These are phyloP conservation scores for Anthostomella pinea DNA, from an alignment of 2,329 filamentous ascomycete species.

Conservation along the genomic window DNA sequence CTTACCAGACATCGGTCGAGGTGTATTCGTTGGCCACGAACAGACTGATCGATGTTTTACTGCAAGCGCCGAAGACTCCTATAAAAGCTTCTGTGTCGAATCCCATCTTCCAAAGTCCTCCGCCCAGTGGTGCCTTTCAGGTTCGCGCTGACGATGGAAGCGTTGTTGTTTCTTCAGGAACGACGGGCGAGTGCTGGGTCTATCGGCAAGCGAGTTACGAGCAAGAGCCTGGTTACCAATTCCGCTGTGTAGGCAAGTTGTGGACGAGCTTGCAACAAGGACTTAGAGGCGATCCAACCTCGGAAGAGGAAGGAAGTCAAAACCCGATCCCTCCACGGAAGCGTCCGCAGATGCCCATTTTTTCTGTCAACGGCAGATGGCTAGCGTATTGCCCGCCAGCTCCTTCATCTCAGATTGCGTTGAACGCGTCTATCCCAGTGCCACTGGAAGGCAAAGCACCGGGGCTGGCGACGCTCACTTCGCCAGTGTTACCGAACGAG, in stretches of 20 bases:
- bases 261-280: constrained; percentile 82
- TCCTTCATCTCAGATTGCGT: constrained; percentile 67
- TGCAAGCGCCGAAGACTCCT: constrained; percentile 64
- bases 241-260: constrained; percentile 76
- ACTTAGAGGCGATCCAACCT: constrained; percentile 44
- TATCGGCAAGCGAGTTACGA: constrained; percentile 53
- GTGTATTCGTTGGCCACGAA: constrained; percentile 82
- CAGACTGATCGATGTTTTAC: constrained; percentile 67
- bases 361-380: constrained; percentile 71
- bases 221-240: constrained; percentile 43
- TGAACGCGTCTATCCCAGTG: constrained; percentile 64
- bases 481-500: constrained; percentile 65
- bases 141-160: constrained; percentile 71
- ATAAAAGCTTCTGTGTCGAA: constrained; percentile 58
- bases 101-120: constrained; percentile 64
- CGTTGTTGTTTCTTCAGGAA: constrained; percentile 72
- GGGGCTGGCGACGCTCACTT: constrained; percentile 57
- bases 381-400: constrained; percentile 72
- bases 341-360: constrained; percentile 58
- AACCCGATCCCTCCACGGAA: constrained; percentile 38
- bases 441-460: constrained; percentile 53
- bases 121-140: constrained; percentile 69
- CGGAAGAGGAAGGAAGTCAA: constrained; percentile 44
- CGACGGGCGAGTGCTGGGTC: constrained; percentile 84
- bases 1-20: constrained; percentile 85